Conservation (phyloP, 1,284 basidiomycete genomes). For the Heterobasidion annosum region DNA sequence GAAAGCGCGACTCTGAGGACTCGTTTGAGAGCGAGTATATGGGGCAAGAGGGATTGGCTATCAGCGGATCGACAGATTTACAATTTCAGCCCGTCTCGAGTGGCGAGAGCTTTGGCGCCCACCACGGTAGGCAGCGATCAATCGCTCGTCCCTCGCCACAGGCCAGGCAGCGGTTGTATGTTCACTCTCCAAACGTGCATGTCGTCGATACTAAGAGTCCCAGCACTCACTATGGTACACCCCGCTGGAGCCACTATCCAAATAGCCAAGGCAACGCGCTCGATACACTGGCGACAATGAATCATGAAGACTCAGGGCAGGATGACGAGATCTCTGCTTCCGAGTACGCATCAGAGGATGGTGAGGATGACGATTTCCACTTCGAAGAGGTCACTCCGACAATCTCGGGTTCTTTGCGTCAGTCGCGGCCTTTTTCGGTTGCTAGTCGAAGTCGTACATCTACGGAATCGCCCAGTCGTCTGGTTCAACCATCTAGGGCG, state of each 20-base stretch:
- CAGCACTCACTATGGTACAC: too few species aligned
- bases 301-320: neutral
- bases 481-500: too few species aligned
- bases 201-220: too few species aligned
- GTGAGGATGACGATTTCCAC: neutral
- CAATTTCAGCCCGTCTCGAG: constrained; percentile 3
- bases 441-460: neutral
- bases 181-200: too few species aligned
- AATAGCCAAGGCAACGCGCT: too few species aligned
- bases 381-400: neutral
- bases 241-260: too few species aligned
- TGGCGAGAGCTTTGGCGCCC: neutral
- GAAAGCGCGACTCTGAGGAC: constrained; percentile 11
- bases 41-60: constrained; percentile 26
- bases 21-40: constrained; percentile 20
- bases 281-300: neutral
- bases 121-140: neutral
- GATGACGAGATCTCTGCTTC: neutral
- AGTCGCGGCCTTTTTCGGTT: neutral
- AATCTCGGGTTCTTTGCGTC: neutral
- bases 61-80: constrained; percentile 25
- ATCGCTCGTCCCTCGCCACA: neutral
- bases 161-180: too few species aligned
- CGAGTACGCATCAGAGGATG: constrained; percentile 5
- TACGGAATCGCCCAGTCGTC: too few species aligned